Conservation (phyloP, 164 flowering plant genomes). For the Vitis riparia region DNA sequence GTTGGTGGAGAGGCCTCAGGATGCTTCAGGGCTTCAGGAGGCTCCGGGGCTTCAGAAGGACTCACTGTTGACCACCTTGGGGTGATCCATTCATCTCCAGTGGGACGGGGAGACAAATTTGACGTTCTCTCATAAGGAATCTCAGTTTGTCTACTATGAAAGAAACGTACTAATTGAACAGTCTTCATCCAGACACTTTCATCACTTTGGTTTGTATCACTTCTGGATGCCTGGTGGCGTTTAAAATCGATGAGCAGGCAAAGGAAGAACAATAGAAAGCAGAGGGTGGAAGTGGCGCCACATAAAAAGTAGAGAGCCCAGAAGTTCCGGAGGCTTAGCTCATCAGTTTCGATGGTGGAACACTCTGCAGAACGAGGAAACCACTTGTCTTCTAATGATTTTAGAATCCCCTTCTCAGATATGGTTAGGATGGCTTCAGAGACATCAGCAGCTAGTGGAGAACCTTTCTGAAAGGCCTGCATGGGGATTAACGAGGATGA, state of each 20-base stretch:
- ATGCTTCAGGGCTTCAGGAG: too few species aligned
- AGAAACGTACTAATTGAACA: conserved; percentile 1
- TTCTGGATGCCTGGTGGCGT: not conserved
- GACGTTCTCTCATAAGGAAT: not conserved
- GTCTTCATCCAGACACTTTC: conserved; percentile 14
- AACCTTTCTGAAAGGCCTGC: conserved; percentile 42
- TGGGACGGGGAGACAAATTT: not conserved
- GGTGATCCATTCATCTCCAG: not conserved
- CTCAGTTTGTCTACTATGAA: not conserved
- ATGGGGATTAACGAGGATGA: not conserved
- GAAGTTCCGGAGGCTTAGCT: conserved; percentile 31
- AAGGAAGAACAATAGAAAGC: conserved; percentile 16
- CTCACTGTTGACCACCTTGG: not conserved
- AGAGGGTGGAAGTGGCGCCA: conserved; percentile 27
- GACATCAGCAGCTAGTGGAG: conserved; percentile 34
- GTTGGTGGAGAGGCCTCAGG: not conserved
- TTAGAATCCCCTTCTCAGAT: conserved; percentile 31
- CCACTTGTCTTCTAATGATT: conserved; percentile 24
- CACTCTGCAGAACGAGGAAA: conserved; percentile 21
- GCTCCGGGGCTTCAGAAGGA: not conserved
- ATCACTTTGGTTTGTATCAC: too few species aligned
- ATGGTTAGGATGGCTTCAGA: conserved; percentile 33
- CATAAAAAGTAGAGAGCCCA: conserved; percentile 38
- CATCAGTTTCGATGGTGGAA: conserved; percentile 10
- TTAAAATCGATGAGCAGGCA: conserved; percentile 4